Evolutionary conservation across 139 green algal genomes (phyloP).

Genomic region (Auxenochlorella pyrenoidosa): DNA sequence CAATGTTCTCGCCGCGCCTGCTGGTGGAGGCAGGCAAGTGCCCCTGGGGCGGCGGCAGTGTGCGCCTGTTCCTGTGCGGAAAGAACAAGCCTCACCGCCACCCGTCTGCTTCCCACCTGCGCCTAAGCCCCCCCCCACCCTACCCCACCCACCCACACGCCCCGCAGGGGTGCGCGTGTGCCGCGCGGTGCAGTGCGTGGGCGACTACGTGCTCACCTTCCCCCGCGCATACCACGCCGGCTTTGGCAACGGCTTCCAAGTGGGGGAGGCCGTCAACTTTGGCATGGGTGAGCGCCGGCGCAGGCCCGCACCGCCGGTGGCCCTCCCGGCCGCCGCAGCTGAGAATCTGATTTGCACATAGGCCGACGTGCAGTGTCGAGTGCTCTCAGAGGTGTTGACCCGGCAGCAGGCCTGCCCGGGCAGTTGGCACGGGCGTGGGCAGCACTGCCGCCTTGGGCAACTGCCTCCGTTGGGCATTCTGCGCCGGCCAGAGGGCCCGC

Average conservation of each 20-base stretch:
- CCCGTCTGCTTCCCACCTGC: too few species aligned
- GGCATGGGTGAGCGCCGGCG: conserved; percentile 10
- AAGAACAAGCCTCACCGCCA: too few species aligned
- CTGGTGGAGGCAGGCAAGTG: conserved; percentile 63
- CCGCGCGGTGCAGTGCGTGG: conserved; percentile 74
- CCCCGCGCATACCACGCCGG: conserved; percentile 86
- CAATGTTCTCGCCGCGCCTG: conserved; percentile 67
- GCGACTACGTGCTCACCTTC: conserved; percentile 92
- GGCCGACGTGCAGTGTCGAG: too few species aligned
- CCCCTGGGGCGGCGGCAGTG: background rate
- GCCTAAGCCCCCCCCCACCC: too few species aligned
- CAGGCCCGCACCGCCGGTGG: too few species aligned
- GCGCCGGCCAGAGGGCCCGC: too few species aligned
- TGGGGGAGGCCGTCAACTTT: conserved; percentile 95
- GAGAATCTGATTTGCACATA: too few species aligned
- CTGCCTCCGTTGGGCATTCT: too few species aligned
- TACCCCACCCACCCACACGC: background rate
- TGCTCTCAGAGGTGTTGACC: too few species aligned
- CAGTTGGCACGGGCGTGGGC: background rate
- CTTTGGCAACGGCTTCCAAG: conserved; percentile 88
- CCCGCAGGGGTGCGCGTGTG: conserved; percentile 69
- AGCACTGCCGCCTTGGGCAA: background rate
- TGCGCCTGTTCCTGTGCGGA: too few species aligned
- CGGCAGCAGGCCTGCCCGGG: background rate
- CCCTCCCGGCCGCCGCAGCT: too few species aligned